phyloP scores from a whole-genome alignment of 2,329 filamentous ascomycete genomes.

The Aaosphaeria pasadenensis region DNA sequence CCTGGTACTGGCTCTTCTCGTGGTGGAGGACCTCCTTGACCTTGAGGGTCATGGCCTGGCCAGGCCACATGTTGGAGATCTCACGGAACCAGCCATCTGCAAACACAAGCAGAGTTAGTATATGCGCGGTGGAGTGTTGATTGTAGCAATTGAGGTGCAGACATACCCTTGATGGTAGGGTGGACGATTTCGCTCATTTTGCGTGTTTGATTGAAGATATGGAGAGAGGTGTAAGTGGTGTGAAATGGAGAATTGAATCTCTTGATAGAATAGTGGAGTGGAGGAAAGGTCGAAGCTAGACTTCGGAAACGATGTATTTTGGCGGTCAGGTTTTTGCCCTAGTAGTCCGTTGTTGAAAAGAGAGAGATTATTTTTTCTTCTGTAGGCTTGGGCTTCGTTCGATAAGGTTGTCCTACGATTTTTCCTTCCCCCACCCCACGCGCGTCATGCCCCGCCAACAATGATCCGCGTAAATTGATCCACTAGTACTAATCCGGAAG shows the following conservation, averaged over 20 bases:
- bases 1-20: constrained; percentile 99
- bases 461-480: no score
- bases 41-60: constrained; percentile 88
- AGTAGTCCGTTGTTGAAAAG: not conserved
- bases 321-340: not conserved
- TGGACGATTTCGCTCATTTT: constrained; percentile 68
- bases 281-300: not conserved
- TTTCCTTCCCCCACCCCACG: no score
- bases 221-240: not conserved
- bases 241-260: not conserved
- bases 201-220: constrained; percentile 6
- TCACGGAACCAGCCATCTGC: constrained; percentile 99
- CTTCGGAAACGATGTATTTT: not conserved
- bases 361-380: constrained; percentile 3
- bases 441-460: no score
- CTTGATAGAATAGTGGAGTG: not conserved
- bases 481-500: no score
- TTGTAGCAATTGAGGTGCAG: not conserved
- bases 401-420: no score
- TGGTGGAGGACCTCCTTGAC: constrained; percentile 98
- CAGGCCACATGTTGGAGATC: constrained; percentile 98
- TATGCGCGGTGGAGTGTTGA: not conserved
- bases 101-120: not conserved
- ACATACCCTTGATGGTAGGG: constrained; percentile 71
- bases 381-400: constrained; percentile 4